Conservation (phyloP, 768 basidiomycete species). For the Gloeostereum incarnatum region DNA sequence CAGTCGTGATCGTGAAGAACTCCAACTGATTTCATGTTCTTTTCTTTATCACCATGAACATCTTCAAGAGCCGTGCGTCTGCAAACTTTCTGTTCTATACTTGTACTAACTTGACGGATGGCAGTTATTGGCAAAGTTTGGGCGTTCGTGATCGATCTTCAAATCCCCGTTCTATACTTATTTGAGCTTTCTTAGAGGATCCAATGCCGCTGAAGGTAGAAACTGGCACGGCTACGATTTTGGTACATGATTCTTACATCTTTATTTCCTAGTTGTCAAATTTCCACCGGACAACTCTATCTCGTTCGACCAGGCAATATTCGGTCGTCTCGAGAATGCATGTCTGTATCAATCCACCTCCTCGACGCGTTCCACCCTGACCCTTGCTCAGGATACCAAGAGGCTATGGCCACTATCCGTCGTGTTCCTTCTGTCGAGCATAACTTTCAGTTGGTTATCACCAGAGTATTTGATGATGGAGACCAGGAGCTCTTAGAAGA, state of each 20-base stretch:
- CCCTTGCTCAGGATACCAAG: slow-evolving; percentile 66
- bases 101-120: slow-evolving; percentile 13
- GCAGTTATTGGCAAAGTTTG: slow-evolving; percentile 93
- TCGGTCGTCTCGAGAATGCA: slow-evolving; percentile 92
- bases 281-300: slow-evolving; percentile 85
- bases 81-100: slow-evolving; percentile 6
- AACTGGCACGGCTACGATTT: not conserved
- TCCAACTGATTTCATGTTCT: slow-evolving; percentile 3
- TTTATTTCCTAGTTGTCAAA: slow-evolving; percentile 60
- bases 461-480: slow-evolving; percentile 95
- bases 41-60: slow-evolving; percentile 52
- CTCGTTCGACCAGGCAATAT: slow-evolving; percentile 88
- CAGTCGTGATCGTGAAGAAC: slow-evolving; percentile 10
- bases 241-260: not conserved
- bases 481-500: slow-evolving; percentile 93
- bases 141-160: slow-evolving; percentile 53
- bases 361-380: slow-evolving; percentile 2
- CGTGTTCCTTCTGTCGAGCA: slow-evolving; percentile 69
- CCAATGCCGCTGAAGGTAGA: slow-evolving; percentile 74
- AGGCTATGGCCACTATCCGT: slow-evolving; percentile 91
- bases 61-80: slow-evolving; percentile 74
- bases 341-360: slow-evolving; percentile 50
- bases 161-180: slow-evolving; percentile 9
- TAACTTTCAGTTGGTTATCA: slow-evolving; percentile 88
- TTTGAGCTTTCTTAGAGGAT: slow-evolving; percentile 47